Evolutionary conservation across 73 alveolate species (phyloP).

Genomic region (Breviolum minutum): DNA sequence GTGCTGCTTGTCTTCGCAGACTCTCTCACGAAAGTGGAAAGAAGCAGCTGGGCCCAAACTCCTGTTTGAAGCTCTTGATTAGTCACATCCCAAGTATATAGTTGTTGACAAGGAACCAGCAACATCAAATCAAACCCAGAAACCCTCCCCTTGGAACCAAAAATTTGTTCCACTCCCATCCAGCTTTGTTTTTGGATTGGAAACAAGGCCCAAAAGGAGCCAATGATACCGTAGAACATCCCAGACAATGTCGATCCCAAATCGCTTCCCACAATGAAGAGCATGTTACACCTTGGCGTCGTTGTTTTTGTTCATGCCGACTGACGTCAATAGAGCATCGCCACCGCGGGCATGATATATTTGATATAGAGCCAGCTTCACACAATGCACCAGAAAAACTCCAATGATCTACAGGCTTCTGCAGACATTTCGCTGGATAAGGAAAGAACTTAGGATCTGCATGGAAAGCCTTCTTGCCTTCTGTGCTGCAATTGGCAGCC

Average conservation of each 20-base stretch:
- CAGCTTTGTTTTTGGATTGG: background rate
- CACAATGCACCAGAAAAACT: background rate
- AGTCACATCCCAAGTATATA: background rate
- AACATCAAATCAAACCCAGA: background rate
- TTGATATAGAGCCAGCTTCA: background rate
- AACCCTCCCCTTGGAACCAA: background rate
- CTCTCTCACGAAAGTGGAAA: too few relatives aligned
- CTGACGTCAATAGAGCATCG: background rate
- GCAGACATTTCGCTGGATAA: too few relatives aligned
- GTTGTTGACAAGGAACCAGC: background rate
- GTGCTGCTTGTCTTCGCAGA: too few relatives aligned
- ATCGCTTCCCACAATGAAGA: constrained; percentile 58
- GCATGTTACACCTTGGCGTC: constrained; percentile 59
- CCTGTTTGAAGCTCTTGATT: background rate
- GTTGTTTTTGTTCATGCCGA: background rate
- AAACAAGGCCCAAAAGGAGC: background rate
- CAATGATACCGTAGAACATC: constrained; percentile 56
- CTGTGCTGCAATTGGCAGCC: too few relatives aligned
- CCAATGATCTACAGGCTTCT: background rate
- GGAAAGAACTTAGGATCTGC: too few relatives aligned
- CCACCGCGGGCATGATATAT: too few relatives aligned
- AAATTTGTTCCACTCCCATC: background rate
- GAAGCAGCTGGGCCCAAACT: background rate
- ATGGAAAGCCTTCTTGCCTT: background rate
- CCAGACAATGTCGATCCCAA: constrained; percentile 61